These are phyloP conservation scores for Astragalus membranaceus DNA, from an alignment of 306 rosid species.

Conservation along the genomic window DNA sequence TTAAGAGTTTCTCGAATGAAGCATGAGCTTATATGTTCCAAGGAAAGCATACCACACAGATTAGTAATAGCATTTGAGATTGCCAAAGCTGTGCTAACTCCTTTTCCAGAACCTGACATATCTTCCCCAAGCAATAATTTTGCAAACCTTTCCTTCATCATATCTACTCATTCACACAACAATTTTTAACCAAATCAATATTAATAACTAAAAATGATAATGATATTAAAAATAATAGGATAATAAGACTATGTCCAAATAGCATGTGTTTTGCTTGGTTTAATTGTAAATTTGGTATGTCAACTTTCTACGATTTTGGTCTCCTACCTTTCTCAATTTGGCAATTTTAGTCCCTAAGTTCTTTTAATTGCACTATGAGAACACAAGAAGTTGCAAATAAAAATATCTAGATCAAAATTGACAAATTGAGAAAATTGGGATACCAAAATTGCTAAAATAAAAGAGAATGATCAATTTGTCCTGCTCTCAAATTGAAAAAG, in stretches of 20 bases:
- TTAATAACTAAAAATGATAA: not conserved
- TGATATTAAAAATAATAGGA: not conserved
- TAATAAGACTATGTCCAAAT: not conserved
- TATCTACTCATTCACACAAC: conserved; percentile 43
- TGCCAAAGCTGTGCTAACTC: conserved; percentile 86
- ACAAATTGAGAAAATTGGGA: too few relatives aligned
- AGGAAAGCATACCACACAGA: conserved; percentile 59
- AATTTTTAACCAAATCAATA: not conserved
- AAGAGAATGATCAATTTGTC: too few relatives aligned
- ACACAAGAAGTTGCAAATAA: too few relatives aligned
- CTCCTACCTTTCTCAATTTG: too few relatives aligned
- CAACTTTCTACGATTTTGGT: too few relatives aligned
- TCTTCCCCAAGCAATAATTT: conserved; percentile 91
- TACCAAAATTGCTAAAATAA: too few relatives aligned
- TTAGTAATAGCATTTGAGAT: conserved; percentile 90
- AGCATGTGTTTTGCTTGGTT: not conserved
- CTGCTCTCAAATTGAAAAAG: too few relatives aligned
- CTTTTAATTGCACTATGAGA: too few relatives aligned
- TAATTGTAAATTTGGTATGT: too few relatives aligned
- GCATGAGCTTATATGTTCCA: not conserved
- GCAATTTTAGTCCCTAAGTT: too few relatives aligned
- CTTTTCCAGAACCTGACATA: conserved; percentile 95
- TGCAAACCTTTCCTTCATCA: conserved; percentile 87
- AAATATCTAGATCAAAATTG: too few relatives aligned
- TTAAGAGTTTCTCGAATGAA: not conserved